phyloP scores from a whole-genome alignment of 208 protist genomes.

The Leptomonas pyrrhocoris region DNA sequence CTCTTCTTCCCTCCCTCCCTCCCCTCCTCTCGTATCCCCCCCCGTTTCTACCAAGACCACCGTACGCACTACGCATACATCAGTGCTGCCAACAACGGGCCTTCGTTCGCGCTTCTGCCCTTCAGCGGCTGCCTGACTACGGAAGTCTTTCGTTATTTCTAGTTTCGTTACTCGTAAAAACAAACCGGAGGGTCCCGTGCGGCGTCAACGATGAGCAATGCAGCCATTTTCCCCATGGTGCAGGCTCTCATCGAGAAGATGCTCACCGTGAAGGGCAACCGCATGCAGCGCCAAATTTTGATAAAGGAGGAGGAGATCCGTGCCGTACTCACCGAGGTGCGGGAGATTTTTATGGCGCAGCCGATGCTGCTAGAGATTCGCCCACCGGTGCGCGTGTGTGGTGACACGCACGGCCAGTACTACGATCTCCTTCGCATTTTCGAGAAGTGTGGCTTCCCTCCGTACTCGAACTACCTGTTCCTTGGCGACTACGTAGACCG shows the following conservation, averaged over 20 bases:
- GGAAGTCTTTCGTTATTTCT: too few relatives aligned
- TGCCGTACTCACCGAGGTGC: slow-evolving; percentile 56
- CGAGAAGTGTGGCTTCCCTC: slow-evolving; percentile 99
- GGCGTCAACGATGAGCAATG: too few relatives aligned
- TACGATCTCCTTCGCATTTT: slow-evolving; percentile 99
- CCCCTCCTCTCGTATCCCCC: too few relatives aligned
- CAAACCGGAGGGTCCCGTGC: too few relatives aligned
- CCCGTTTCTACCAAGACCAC: too few relatives aligned
- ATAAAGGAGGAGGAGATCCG: slow-evolving; percentile 90
- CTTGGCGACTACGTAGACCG: slow-evolving; percentile 99
- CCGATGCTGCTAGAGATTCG: slow-evolving; percentile 90
- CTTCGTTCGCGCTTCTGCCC: too few relatives aligned
- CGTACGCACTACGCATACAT: too few relatives aligned
- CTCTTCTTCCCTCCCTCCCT: background rate
- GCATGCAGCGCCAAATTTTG: slow-evolving; percentile 67
- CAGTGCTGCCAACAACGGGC: too few relatives aligned
- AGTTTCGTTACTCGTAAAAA: too few relatives aligned
- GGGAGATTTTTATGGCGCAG: slow-evolving; percentile 91
- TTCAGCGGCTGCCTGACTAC: too few relatives aligned
- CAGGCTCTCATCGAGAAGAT: slow-evolving; percentile 79
- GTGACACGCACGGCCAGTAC: slow-evolving; percentile 99
- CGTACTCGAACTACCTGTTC: slow-evolving; percentile 99
- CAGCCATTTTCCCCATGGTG: slow-evolving; percentile 19
- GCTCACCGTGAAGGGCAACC: slow-evolving; percentile 58
- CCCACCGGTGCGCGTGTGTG: slow-evolving; percentile 87